Evolutionary conservation across 2,329 filamentous ascomycete genomes (phyloP), one percentile per base, ranked within the genome.

Genomic region (Pyrenophora tritici-repentis): DNA sequence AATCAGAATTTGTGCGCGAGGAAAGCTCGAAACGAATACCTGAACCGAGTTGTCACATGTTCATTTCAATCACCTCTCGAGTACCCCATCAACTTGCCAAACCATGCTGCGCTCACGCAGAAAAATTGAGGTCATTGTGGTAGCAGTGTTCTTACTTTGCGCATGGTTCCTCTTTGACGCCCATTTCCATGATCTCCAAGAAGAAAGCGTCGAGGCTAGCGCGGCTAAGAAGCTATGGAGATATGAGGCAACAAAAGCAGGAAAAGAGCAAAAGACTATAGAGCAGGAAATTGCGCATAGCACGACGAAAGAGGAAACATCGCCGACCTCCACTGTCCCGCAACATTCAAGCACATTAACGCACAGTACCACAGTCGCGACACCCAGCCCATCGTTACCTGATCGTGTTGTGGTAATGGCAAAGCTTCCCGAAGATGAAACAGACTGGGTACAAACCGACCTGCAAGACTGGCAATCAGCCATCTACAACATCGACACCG

Each of bases 391-490:
- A 37, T 47, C 45, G 6, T 42, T 47, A 26, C 54, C 53, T 34
- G 56, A 62, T 48, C 56, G 55, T 20, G 47, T 63, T n/a, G 50
- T 63, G 33, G 52, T 63, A 14, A 61, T 63, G 44, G 58, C 61
- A 44, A 53, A 51, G 32, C 35, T 56, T 36, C 50, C 56, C 2
- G 47, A 24, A 42, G 61, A 66, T 18, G 59, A 66, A 39, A 62
- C 59, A 39, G 33, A 32, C 22, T 66, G 61, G 60, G 57, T 62
- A 33, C 55, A 63, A 18, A 48, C 35, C 31, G 54, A 62, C 18
- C 42, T 62, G 24, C 45, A 41, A 47, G 59, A 58, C 46, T 80
- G 71, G 46, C 72, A 81, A 79, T 63, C 68, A 66, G 53, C 76
- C 76, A 79, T 59, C 66, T 73, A 36, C 67, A 66, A 48, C 60